phyloP scores from a whole-genome alignment of 768 basidiomycete species.

The Suillus discolor region DNA sequence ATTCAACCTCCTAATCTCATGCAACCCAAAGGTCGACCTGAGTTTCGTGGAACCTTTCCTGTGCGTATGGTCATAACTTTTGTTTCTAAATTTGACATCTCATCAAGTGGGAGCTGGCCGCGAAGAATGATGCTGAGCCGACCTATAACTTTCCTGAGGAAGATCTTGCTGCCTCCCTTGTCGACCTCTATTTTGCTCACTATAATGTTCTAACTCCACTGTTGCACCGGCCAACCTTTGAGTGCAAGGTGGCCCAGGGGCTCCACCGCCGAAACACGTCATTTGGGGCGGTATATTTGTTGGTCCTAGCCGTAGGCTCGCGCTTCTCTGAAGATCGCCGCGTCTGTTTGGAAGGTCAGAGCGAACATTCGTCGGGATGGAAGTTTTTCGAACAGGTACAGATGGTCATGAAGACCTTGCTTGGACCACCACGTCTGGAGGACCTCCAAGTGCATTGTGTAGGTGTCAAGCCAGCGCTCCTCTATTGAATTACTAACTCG shows the following conservation, averaged over 20 bases:
- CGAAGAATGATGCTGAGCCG: constrained; percentile 22
- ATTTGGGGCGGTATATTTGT: constrained; percentile 63
- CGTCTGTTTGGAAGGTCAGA: constrained; percentile 44
- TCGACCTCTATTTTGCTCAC: constrained; percentile 65
- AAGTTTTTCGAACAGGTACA: constrained; percentile 54
- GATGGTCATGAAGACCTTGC: constrained; percentile 56
- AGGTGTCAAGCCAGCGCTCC: constrained; percentile 26
- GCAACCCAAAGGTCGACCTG: constrained; percentile 15
- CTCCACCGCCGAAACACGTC: constrained; percentile 50
- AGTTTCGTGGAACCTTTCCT: constrained; percentile 27
- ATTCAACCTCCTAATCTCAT: constrained; percentile 13
- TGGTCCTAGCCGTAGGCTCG: constrained; percentile 73
- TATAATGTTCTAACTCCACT: constrained; percentile 65
- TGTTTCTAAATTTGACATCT: neutral
- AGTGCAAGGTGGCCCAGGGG: constrained; percentile 47
- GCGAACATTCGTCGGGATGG: constrained; percentile 54
- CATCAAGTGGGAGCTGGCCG: constrained; percentile 31
- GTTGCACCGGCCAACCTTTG: constrained; percentile 73
- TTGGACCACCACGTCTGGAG: constrained; percentile 59
- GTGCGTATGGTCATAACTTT: constrained; percentile 24
- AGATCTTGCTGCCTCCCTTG: constrained; percentile 51
- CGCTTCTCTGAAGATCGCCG: constrained; percentile 58
- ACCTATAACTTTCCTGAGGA: constrained; percentile 49
- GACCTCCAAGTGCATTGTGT: constrained; percentile 74
- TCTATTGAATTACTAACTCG: neutral